Evolutionary conservation across 176 grass and related monocot species (phyloP).

Genomic region (bread wheat (Triticum aestivum)): DNA sequence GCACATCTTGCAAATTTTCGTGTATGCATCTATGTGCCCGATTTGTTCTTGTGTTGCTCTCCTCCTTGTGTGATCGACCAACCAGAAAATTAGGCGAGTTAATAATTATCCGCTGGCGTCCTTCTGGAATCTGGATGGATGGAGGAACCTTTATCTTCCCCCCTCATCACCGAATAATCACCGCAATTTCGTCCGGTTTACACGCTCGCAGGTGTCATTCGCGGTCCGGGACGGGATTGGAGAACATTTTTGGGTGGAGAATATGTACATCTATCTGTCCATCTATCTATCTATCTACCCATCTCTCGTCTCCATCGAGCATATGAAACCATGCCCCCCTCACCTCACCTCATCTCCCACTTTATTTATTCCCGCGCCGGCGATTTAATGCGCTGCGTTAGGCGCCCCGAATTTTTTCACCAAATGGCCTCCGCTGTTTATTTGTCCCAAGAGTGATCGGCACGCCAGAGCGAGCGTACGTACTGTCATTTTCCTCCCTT

Average conservation of each 20-base stretch:
- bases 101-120: not conserved
- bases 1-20: not conserved
- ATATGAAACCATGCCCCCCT: not conserved
- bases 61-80: not conserved
- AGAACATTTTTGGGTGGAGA: slow-evolving; percentile 9
- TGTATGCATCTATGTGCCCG: no score
- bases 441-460: not conserved
- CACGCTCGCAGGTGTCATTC: not conserved
- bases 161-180: not conserved
- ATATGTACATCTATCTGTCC: not conserved
- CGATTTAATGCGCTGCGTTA: not conserved
- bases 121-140: not conserved
- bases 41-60: not conserved
- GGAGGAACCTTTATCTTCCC: not conserved
- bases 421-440: not conserved
- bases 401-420: slow-evolving; percentile 1
- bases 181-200: not conserved
- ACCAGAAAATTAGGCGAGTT: not conserved
- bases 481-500: not conserved
- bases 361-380: not conserved
- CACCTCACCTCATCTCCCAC: not conserved
- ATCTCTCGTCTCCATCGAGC: not conserved
- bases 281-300: not conserved
- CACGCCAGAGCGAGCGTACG: not conserved
- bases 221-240: not conserved